Evolutionary conservation across 2,329 filamentous ascomycete genomes (phyloP), one percentile per base, ranked within the genome.

Genomic region (Aspergillus brunneoviolaceus): DNA sequence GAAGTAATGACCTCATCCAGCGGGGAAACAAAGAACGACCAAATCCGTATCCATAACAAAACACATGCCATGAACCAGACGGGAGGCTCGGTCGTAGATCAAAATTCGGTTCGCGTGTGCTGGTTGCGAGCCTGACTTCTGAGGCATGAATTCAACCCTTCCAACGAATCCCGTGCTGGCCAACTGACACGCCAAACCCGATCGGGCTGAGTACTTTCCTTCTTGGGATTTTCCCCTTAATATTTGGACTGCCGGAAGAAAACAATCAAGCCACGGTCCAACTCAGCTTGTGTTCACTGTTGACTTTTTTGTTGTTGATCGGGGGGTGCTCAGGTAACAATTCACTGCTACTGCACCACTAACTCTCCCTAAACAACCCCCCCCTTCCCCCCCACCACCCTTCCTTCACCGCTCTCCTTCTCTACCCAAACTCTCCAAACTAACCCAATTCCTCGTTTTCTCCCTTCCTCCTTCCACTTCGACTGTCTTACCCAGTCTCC

Each of bases 331-430:
- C 33, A 12, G 33, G 33, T 16, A 35, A 12, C 4, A 12, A 4
- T 35, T 5, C 39, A 45, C 39, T 45, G 16, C 5, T 19, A 19
- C 14, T 54, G 55, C 57, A 60, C 51, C 45, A 59, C 58, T 62
- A 29, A 51, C 52, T 25, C 27, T 14, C 25, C 39, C 42, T 25
- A 29, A 29, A 29, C 27, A 29, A 29, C 48, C 67, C 71, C 70
- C 63, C 61, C 52, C 35, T 60, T 16, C 47, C 60, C 49, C 3
- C 3, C 23, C 23, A 23, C 23, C 23, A 23, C 23, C 23, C 23
- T 23, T 23, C 55, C 60, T 59, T 65, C 70, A 74, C 72, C 72
- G 72, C 71, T 73, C 53, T 51, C 55, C 55, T 51, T 57, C 64
- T 64, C 67, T 67, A 62, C 65, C 68, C 65, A 66, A 68, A 57